Conservation (phyloP, 345 rosid species). For the Gossypium rotundifolium region DNA sequence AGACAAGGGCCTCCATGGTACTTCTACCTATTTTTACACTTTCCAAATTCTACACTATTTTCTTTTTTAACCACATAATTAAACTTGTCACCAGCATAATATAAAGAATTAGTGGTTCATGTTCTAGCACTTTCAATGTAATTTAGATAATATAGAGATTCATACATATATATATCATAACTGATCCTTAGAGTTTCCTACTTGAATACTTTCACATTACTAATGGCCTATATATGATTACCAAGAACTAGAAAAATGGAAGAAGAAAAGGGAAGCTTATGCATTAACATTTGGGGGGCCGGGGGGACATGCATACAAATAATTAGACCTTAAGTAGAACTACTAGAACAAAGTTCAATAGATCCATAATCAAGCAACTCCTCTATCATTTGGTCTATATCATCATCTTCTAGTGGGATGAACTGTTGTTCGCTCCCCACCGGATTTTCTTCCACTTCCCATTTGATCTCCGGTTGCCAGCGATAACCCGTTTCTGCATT, state of each 20-base stretch:
- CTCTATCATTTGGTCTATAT: constrained; percentile 71
- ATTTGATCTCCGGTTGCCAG: constrained; percentile 30
- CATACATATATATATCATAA: no score
- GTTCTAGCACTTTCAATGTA: no score
- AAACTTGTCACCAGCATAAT: not conserved
- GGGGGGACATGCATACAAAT: not conserved
- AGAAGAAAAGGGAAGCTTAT: not conserved
- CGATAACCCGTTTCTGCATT: not conserved
- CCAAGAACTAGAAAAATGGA: not conserved
- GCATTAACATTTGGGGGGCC: not conserved
- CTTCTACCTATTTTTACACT: not conserved
- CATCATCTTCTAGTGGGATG: constrained; percentile 54
- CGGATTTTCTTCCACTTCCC: constrained; percentile 23
- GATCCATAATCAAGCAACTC: constrained; percentile 62
- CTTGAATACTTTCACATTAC: no score
- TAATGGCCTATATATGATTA: no score
- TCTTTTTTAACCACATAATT: not conserved
- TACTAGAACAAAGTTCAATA: constrained; percentile 41
- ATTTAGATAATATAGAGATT: no score
- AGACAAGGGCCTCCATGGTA: no score
- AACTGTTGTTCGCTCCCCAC: constrained; percentile 23
- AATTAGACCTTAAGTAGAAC: constrained; percentile 15
- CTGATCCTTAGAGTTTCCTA: no score
- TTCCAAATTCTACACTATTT: not conserved
- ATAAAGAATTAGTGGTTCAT: no score